Evolutionary conservation across 495 filamentous ascomycete species (phyloP).

Genomic region (Daldinia caldariorum): DNA sequence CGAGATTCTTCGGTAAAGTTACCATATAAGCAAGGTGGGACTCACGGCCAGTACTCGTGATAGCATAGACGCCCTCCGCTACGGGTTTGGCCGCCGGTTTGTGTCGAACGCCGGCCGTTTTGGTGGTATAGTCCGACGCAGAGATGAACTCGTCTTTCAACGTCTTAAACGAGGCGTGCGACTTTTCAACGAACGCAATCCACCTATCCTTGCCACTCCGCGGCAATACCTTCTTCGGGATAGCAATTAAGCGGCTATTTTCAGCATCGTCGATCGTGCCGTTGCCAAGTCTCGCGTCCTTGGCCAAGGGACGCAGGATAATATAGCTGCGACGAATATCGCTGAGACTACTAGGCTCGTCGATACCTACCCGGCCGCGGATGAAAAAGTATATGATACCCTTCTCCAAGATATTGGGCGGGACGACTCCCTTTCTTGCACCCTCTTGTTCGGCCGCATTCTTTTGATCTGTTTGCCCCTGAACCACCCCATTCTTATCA

Average conservation of each 20-base stretch:
- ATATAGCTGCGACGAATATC: conserved; percentile 86
- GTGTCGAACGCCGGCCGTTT: conserved; percentile 77
- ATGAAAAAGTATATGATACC: conserved; percentile 96
- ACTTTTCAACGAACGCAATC: conserved; percentile 86
- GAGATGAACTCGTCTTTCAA: conserved; percentile 77
- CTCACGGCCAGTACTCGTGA: conserved; percentile 74
- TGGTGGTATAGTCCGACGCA: conserved; percentile 75
- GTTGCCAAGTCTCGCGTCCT: conserved; percentile 71
- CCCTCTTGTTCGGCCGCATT: conserved; percentile 34
- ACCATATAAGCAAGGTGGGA: conserved; percentile 85
- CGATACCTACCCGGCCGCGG: conserved; percentile 76
- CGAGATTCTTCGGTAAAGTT: conserved; percentile 76
- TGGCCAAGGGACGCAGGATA: conserved; percentile 78
- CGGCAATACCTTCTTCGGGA: conserved; percentile 90
- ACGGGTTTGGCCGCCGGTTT: conserved; percentile 76
- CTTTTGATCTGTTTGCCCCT: conserved; percentile 24
- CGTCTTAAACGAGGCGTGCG: conserved; percentile 70
- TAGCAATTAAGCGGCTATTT: conserved; percentile 74
- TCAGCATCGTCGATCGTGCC: conserved; percentile 71
- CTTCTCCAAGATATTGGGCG: conserved; percentile 87
- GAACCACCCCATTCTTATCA: conserved; percentile 4
- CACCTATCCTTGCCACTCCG: conserved; percentile 76
- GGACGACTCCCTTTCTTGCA: conserved; percentile 64
- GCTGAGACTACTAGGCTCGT: conserved; percentile 72
- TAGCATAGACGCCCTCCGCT: conserved; percentile 87